phyloP scores from a whole-genome alignment of 208 protist genomes.

The Porcisia deanei region DNA sequence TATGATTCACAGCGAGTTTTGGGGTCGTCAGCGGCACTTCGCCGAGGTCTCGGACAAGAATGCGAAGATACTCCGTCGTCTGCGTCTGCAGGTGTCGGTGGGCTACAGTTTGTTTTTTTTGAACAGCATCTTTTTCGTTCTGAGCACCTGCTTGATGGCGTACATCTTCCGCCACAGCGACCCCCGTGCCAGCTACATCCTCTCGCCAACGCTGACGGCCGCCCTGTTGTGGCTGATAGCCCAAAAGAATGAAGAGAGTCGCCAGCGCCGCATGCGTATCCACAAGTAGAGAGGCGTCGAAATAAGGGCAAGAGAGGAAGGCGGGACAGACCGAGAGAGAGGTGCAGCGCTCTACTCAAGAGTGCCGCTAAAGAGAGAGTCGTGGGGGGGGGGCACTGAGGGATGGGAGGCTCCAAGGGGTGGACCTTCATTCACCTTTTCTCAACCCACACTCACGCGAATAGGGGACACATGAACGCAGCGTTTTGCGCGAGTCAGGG shows the following conservation, averaged over 20 bases:
- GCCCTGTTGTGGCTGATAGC: slow-evolving; percentile 85
- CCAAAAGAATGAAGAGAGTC: slow-evolving; percentile 92
- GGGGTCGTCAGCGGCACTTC: slow-evolving; percentile 88
- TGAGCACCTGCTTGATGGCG: slow-evolving; percentile 70
- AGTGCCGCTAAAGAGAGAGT: background rate
- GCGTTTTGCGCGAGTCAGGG: background rate
- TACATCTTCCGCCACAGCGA: slow-evolving; percentile 90
- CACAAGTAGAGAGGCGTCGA: slow-evolving; percentile 61
- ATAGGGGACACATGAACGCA: background rate
- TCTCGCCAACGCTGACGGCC: slow-evolving; percentile 77
- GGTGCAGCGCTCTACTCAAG: background rate
- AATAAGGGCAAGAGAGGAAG: background rate
- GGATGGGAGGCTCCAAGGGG: background rate
- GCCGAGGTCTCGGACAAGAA: slow-evolving; percentile 62
- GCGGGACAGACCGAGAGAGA: background rate
- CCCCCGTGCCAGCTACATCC: slow-evolving; percentile 73
- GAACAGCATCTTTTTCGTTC: slow-evolving; percentile 80
- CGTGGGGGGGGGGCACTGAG: background rate
- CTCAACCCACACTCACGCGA: background rate
- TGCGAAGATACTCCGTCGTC: slow-evolving; percentile 61
- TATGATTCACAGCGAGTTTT: slow-evolving; percentile 91
- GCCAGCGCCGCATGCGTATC: slow-evolving; percentile 73
- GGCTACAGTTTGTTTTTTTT: slow-evolving; percentile 85
- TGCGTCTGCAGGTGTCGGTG: slow-evolving; percentile 82
- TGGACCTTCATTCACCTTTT: background rate